Conservation (phyloP, 352 stramenopile species). For the Globisporangium cederbergense region DNA sequence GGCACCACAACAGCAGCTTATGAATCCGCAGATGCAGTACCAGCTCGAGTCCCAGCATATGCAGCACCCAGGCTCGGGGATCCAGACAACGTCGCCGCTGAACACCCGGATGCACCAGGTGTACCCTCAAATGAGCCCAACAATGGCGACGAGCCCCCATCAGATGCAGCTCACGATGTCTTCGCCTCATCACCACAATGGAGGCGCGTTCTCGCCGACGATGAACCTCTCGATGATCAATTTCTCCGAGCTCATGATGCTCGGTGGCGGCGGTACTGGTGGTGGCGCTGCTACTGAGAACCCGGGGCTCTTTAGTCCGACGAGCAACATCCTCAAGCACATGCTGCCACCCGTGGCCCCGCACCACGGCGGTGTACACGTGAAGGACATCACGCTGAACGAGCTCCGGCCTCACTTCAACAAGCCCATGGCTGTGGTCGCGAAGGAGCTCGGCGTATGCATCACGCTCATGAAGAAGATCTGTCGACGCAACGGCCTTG, state of each 20-base stretch:
- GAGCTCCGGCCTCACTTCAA: constrained; percentile 82
- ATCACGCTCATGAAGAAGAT: constrained; percentile 90
- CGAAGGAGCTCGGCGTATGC: constrained; percentile 79
- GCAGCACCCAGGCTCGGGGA: constrained; percentile 1
- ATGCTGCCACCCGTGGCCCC: constrained; percentile 39
- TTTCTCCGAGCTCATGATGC: constrained; percentile 46
- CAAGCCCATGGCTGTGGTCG: constrained; percentile 79
- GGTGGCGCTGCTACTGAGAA: constrained; percentile 6
- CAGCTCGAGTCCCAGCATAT: constrained; percentile 1
- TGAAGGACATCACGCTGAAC: constrained; percentile 80
- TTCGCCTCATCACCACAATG: neutral
- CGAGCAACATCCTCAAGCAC: constrained; percentile 33
- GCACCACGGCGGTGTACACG: constrained; percentile 28
- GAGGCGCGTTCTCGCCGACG: constrained; percentile 20
- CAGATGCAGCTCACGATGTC: neutral
- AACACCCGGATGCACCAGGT: constrained; percentile 1
- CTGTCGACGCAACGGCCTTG: constrained; percentile 74
- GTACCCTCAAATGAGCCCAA: constrained; percentile 11
- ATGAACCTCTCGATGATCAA: constrained; percentile 21
- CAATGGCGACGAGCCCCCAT: neutral
- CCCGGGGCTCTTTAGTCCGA: constrained; percentile 38
- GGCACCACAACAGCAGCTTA: neutral
- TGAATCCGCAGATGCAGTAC: constrained; percentile 7
- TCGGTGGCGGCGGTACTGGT: constrained; percentile 13
- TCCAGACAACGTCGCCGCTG: constrained; percentile 2